Conservation (phyloP, 2,329 filamentous ascomycete species). For the Xylaria sp. region DNA sequence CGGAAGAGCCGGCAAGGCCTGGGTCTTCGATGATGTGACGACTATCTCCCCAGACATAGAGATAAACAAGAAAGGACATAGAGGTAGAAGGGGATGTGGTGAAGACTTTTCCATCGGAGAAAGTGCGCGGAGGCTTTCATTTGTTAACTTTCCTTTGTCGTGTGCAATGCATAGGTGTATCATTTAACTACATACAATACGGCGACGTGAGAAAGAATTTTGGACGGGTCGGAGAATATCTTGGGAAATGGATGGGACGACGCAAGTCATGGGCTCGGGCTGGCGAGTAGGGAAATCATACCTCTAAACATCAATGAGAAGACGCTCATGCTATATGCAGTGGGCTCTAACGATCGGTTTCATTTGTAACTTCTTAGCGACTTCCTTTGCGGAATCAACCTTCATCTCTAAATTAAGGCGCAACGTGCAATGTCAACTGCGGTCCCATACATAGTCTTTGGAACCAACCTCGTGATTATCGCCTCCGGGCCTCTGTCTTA, state of each 20-base stretch:
- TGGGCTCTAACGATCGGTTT: neutral
- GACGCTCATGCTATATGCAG: neutral
- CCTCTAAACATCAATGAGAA: slow-evolving; percentile 6
- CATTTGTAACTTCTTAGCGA: neutral
- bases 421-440: neutral
- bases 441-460: neutral
- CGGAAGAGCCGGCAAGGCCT: slow-evolving; percentile 31
- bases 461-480: neutral
- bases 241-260: neutral
- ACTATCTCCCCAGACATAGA: neutral
- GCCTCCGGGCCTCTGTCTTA: neutral
- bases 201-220: neutral
- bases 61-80: too few relatives aligned
- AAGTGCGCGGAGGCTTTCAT: neutral
- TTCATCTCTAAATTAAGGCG: neutral
- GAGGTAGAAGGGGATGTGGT: neutral
- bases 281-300: neutral
- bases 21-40: slow-evolving; percentile 31
- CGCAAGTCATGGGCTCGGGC: neutral
- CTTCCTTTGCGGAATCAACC: neutral
- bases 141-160: neutral
- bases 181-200: neutral
- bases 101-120: neutral
- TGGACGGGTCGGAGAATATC: neutral
- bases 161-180: neutral